Base-by-base conservation (phyloP, 176 grass and related monocot genomes). In the Oryza brachyantha region DNA sequence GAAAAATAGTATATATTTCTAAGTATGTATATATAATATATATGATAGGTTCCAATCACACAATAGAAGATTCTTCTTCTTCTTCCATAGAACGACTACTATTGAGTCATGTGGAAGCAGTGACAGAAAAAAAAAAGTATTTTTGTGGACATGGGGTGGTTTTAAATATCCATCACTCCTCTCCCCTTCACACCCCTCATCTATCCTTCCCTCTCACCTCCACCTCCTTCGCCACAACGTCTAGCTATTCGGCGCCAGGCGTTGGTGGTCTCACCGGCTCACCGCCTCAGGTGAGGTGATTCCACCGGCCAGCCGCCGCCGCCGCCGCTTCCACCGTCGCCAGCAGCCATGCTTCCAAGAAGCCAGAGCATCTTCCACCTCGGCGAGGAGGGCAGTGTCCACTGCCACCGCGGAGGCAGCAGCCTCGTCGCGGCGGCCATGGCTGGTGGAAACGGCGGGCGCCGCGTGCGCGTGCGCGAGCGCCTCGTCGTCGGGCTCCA, bases 331-430 rank as follows among this genome's bases (percentile, higher is more conserved):
- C 11, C 31, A 3, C 0, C 59, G 17, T 58, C 10, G 22, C 17
- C 65, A 6, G 38, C 38, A 7, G 50, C 62, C 84, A 86, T 86
- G 90, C 83, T 86, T 35, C 79, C 90, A 12, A 86, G 79, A 84
- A 88, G 64, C 38, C 71, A 77, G 65, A 86, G 90, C 86, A 88
- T 86, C 86, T 92, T 92, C 79, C 79, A 86, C 46, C 69, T 92
- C 8, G 83, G 79, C 11, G 90, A 89, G 43, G 90, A 89, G 66
- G 75, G 70, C n/a, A 75, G 70, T n/a, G 80, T 58, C 2, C 63
- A 65, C 54, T 61, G n/a, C 41, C 73, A 73, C 72, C 13, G 58
- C 63, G 55, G 58, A 52, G 52, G 67, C 72, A 58, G 22, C 54
- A 58, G 22, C 54, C 70, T 64, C 43, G 59, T 28, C 17, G 41